A percentile compares a stretch with the other conserved stretches of the same genome.
These are phyloP conservation scores for Phytophthora citricola DNA, from an alignment of 352 stramenopile species.

Conservation along the genomic window DNA sequence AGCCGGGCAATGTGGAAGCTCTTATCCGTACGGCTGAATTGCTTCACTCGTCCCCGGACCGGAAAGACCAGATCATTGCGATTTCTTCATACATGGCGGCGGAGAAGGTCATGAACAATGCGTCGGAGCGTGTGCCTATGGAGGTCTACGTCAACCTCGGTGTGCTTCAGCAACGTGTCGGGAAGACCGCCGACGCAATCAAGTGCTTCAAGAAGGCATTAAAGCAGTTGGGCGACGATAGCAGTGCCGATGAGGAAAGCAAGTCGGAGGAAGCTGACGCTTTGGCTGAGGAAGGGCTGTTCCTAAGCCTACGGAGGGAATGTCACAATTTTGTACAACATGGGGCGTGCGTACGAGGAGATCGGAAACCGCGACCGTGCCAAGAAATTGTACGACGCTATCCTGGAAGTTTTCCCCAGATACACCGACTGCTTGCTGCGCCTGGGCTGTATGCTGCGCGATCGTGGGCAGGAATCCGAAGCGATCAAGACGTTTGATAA, in stretches of 20 bases:
- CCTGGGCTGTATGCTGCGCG: constrained; percentile 93
- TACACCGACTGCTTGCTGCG: constrained; percentile 96
- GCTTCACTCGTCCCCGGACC: constrained; percentile 75
- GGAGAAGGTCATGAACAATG: constrained; percentile 89
- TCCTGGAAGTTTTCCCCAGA: constrained; percentile 92
- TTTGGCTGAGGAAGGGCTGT: constrained; percentile 39
- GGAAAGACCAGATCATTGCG: constrained; percentile 89
- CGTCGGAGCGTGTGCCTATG: constrained; percentile 80
- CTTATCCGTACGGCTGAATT: constrained; percentile 85
- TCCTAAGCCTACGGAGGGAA: constrained; percentile 77
- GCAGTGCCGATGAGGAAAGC: constrained; percentile 42
- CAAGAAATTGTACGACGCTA: constrained; percentile 93
- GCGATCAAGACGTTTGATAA: constrained; percentile 93
- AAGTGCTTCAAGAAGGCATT: constrained; percentile 91
- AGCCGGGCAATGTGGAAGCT: constrained; percentile 87
- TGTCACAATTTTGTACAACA: constrained; percentile 96
- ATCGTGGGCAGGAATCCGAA: constrained; percentile 92
- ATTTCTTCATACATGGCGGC: constrained; percentile 91
- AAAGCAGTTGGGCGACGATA: constrained; percentile 56
- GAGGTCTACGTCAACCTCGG: constrained; percentile 88
- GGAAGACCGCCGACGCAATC: constrained; percentile 91
- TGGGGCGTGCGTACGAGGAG: constrained; percentile 95
- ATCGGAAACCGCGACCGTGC: constrained; percentile 91
- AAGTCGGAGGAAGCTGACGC: constrained; percentile 49
- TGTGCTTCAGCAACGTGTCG: constrained; percentile 82